Evolutionary conservation across 2,329 filamentous ascomycete genomes (phyloP).

Genomic region (Aspergillus ochraceus): DNA sequence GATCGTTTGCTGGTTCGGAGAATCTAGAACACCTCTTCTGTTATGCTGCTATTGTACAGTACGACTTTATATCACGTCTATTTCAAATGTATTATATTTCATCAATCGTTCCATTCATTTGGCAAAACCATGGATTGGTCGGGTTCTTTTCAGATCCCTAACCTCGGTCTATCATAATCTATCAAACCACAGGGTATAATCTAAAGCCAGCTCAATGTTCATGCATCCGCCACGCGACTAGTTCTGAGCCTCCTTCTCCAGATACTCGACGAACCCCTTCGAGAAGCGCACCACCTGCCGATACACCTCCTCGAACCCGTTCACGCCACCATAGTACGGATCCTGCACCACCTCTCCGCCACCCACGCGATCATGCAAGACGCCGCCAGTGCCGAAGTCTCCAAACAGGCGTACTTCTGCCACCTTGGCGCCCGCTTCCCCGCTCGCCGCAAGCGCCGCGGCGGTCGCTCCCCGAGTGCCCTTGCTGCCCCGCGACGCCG

Average conservation of each 20-base stretch:
- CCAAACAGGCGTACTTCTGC: constrained; percentile 77
- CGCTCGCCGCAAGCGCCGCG: constrained; percentile 32
- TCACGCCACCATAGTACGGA: constrained; percentile 85
- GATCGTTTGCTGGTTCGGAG: not conserved
- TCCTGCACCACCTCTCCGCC: constrained; percentile 73
- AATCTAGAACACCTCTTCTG: not conserved
- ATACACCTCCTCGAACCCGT: constrained; percentile 83
- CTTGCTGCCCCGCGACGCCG: constrained; percentile 22
- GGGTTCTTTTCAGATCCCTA: not conserved
- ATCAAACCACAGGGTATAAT: constrained; percentile 22
- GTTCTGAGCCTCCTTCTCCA: constrained; percentile 34
- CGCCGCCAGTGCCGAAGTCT: constrained; percentile 66
- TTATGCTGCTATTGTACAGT: constrained; percentile 8
- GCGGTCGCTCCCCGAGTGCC: constrained; percentile 39
- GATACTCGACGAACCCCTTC: constrained; percentile 68
- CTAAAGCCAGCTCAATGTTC: constrained; percentile 3
- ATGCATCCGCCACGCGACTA: not conserved
- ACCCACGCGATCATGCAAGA: constrained; percentile 34
- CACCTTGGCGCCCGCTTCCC: constrained; percentile 35
- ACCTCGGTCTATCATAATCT: constrained; percentile 6
- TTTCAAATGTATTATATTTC: constrained; percentile 12
- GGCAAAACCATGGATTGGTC: not conserved
- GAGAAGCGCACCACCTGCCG: constrained; percentile 79
- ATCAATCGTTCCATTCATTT: not conserved
- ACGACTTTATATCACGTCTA: not conserved